A percentile compares a stretch with the other conserved stretches of the same genome.
These are phyloP conservation scores for Rossbeevera mucosa DNA, from an alignment of 768 basidiomycete genomes.

Conservation along the genomic window DNA sequence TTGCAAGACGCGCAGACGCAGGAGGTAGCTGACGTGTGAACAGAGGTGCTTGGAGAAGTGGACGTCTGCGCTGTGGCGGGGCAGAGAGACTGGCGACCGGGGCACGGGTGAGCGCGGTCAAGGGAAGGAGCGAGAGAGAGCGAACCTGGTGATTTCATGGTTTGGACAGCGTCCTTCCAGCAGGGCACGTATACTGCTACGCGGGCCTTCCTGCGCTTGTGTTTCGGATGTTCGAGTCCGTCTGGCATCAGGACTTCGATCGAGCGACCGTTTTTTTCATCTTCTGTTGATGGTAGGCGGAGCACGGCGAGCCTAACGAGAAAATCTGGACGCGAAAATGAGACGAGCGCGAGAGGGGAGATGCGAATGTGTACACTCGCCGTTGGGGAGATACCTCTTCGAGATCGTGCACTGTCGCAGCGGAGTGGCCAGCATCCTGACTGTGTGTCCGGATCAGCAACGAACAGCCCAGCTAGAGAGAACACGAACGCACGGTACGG, in stretches of 20 bases:
- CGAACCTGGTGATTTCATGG: conserved; percentile 38
- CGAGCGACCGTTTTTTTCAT: conserved; percentile 27
- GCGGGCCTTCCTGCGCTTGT: conserved; percentile 43
- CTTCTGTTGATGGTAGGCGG: conserved; percentile 34
- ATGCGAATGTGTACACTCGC: conserved; percentile 31
- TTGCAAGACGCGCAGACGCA: conserved; percentile 72
- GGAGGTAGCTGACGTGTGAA: conserved; percentile 57
- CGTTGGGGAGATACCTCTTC: conserved; percentile 49
- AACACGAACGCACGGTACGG: conserved; percentile 59
- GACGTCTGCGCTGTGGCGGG: conserved; percentile 28
- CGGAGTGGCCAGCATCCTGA: conserved; percentile 69
- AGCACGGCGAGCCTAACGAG: conserved; percentile 56
- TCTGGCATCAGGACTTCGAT: conserved; percentile 42
- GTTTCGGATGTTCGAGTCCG: conserved; percentile 64
- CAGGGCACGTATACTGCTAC: conserved; percentile 56
- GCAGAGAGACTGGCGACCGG: conserved; percentile 13
- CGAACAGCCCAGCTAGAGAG: not conserved
- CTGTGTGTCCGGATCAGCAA: conserved; percentile 34
- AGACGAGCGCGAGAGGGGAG: not conserved
- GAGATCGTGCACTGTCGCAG: conserved; percentile 54
- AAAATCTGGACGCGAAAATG: conserved; percentile 45
- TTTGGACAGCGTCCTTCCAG: conserved; percentile 45
- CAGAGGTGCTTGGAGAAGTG: conserved; percentile 41
- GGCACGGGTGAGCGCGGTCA: conserved; percentile 1
- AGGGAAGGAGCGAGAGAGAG: not conserved